phyloP scores from a whole-genome alignment of 305 asterid genomes.

The Plantago rigida region DNA sequence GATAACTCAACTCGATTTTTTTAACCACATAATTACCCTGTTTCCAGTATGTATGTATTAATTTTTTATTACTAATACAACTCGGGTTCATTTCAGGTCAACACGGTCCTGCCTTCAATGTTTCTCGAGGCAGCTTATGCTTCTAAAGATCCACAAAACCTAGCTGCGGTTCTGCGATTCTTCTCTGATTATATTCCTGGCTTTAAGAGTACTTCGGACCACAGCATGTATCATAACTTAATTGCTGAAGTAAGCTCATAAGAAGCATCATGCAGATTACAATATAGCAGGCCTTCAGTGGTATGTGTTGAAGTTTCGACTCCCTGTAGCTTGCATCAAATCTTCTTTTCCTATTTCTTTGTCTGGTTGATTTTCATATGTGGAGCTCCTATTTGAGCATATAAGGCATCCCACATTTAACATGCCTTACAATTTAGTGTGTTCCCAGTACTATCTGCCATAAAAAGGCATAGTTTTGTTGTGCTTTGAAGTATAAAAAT shows the following conservation, averaged over 20 bases:
- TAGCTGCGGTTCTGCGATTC: constrained; percentile 79
- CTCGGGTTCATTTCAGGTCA: constrained; percentile 49
- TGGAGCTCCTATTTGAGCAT: background rate
- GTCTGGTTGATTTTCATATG: constrained; percentile 12
- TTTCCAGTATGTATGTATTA: too few species aligned
- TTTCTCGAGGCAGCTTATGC: constrained; percentile 83
- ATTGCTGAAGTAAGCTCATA: constrained; percentile 56
- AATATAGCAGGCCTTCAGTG: constrained; percentile 9
- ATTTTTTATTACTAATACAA: background rate
- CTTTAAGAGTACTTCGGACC: constrained; percentile 60
- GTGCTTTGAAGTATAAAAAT: background rate
- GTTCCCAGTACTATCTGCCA: too few species aligned
- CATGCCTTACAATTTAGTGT: too few species aligned
- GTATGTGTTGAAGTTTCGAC: constrained; percentile 8
- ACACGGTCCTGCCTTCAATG: constrained; percentile 67
- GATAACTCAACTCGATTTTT: too few species aligned
- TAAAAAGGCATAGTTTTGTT: too few species aligned
- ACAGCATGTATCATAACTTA: constrained; percentile 39
- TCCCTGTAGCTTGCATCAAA: constrained; percentile 8
- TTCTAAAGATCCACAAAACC: constrained; percentile 66
- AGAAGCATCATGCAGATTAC: background rate
- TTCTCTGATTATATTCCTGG: constrained; percentile 82
- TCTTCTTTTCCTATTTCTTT: constrained; percentile 16
- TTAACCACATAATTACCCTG: too few species aligned
- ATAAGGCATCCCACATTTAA: background rate